Conservation (phyloP, 805 yeast species). For the Sugiyamaella americana region DNA sequence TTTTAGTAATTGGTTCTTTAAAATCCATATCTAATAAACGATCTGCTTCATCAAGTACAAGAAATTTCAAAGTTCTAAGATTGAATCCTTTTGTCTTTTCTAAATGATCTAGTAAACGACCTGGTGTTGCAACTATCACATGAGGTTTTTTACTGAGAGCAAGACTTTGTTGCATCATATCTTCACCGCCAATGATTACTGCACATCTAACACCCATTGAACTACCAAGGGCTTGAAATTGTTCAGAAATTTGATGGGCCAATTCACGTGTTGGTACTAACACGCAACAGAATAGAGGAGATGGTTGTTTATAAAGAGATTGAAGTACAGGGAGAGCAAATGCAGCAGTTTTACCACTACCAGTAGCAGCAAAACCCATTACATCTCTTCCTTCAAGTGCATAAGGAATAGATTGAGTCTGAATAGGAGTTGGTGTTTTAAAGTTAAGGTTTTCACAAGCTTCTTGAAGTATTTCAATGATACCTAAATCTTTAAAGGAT, state of each 20-base stretch:
- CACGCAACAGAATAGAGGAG: slow-evolving; percentile 83
- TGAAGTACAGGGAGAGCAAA: slow-evolving; percentile 94
- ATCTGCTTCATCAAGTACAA: slow-evolving; percentile 97
- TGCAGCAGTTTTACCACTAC: slow-evolving; percentile 98
- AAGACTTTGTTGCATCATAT: slow-evolving; percentile 94
- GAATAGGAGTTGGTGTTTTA: slow-evolving; percentile 88
- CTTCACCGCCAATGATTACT: slow-evolving; percentile 96
- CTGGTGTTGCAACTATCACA: slow-evolving; percentile 92
- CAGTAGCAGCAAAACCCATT: slow-evolving; percentile 95
- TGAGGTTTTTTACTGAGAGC: slow-evolving; percentile 93
- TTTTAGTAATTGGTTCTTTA: slow-evolving; percentile 87
- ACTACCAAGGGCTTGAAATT: slow-evolving; percentile 89
- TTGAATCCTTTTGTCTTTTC: slow-evolving; percentile 89
- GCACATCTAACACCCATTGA: slow-evolving; percentile 87
- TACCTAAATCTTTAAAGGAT: slow-evolving; percentile 31
- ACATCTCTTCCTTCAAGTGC: slow-evolving; percentile 88
- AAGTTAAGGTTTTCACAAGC: slow-evolving; percentile 72
- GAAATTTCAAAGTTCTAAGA: slow-evolving; percentile 65
- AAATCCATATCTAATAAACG: slow-evolving; percentile 92
- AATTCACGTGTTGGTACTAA: slow-evolving; percentile 66
- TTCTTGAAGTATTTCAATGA: slow-evolving; percentile 49
- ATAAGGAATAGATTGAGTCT: slow-evolving; percentile 82
- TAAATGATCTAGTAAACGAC: slow-evolving; percentile 77
- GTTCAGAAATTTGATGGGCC: slow-evolving; percentile 67
- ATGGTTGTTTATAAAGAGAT: slow-evolving; percentile 81